Base-by-base conservation (phyloP, 352 stramenopile genomes). In the Phytophthora brassicae region DNA sequence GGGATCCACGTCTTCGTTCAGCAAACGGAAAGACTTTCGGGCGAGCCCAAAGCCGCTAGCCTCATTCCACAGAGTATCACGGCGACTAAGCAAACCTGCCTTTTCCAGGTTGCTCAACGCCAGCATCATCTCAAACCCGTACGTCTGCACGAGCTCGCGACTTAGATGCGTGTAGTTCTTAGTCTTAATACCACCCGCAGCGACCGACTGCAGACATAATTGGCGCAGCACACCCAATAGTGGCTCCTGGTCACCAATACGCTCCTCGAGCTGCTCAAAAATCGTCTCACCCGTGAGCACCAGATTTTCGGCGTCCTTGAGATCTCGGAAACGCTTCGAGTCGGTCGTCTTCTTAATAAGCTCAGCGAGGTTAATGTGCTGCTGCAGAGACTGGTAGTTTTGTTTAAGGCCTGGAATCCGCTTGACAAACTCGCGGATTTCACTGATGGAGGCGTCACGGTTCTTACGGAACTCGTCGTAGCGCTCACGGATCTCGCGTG, bases 381-480 rank as follows among this genome's bases (percentile, higher is more conserved):
- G 96, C 60, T 97, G 96, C 13, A 99, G 73, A n/a, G 82, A 97
- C 73, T 96, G 90, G 68, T 97, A 96, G 63, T 96, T 97, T 47
- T 97, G 84, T 45, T 96, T 97, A 16, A 97, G 73, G 11, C 90
- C 90, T 0, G 96, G 96, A 62, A 99, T 99, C 64, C 97, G 92
- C 79, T 99, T 99, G 45, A 99, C 96, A 62, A 99, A 99, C 66
- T 98, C 95, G 63, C 98, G 96, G 53, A 99, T 98, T 77, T 99
- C 95, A 12, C 86, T 95, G 66, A 99, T 96, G 49, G 96, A 98
- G 39, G 96, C 96, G 55, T 99, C 96, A 14, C 92, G 96, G 62
- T 97, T 96, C 57, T 96, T 97, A 0, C 92, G 95, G 77, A 98
- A 98, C 64, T 97, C 85, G 35, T 97, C 91, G 74, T 98, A 96